These are phyloP conservation scores for Kregervanrija delftensis DNA, from an alignment of 805 yeast species.

Conservation along the genomic window DNA sequence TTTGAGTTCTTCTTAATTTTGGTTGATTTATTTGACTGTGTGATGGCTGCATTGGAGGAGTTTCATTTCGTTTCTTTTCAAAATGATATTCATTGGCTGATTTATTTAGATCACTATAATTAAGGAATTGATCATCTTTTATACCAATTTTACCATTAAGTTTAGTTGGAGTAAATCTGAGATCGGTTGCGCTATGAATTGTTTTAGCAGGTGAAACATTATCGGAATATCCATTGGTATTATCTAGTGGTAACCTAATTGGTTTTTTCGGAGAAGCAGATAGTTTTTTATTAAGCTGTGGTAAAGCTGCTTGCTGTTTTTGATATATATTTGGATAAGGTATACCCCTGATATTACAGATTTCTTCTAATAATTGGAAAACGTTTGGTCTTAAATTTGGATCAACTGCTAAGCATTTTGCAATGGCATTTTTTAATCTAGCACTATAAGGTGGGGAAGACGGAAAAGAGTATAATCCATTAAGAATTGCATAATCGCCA, in stretches of 20 bases:
- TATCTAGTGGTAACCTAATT: not conserved
- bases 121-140: too few relatives aligned
- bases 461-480: slow-evolving; percentile 48
- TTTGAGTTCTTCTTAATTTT: too few relatives aligned
- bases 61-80: too few relatives aligned
- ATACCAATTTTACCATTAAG: too few relatives aligned
- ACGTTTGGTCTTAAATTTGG: slow-evolving; percentile 71
- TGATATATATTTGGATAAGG: slow-evolving; percentile 24
- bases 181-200: too few relatives aligned
- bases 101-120: too few relatives aligned
- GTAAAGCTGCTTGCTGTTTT: not conserved
- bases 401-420: slow-evolving; percentile 53
- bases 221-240: too few relatives aligned
- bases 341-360: slow-evolving; percentile 51
- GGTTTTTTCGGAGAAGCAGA: slow-evolving; percentile 1
- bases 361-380: slow-evolving; percentile 62
- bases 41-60: too few relatives aligned
- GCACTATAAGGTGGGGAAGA: slow-evolving; percentile 52
- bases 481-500: slow-evolving; percentile 58
- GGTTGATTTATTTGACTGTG: too few relatives aligned
- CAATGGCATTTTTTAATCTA: slow-evolving; percentile 56
- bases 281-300: not conserved
- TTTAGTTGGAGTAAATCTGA: too few relatives aligned
- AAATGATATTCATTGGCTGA: too few relatives aligned
- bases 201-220: too few relatives aligned